phyloP scores from a whole-genome alignment of 2,329 filamentous ascomycete species.

The Pyrenochaeta sp. region DNA sequence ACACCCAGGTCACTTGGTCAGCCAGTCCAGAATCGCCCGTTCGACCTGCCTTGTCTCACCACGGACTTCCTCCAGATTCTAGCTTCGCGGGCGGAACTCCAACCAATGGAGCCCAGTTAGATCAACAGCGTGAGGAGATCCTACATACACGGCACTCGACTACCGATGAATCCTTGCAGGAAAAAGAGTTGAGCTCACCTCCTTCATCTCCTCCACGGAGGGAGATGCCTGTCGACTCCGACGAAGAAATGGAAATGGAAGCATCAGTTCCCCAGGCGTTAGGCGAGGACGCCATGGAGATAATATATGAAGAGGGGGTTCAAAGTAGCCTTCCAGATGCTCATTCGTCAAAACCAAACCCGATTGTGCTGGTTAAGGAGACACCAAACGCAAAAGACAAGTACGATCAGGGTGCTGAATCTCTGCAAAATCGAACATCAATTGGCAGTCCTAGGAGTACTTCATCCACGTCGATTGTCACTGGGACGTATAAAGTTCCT shows the following conservation, averaged over 20 bases:
- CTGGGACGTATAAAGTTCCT: slow-evolving; percentile 32
- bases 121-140: no score
- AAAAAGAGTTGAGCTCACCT: slow-evolving; percentile 10
- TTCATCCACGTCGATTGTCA: slow-evolving; percentile 35
- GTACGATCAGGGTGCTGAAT: slow-evolving; percentile 2
- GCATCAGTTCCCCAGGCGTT: slow-evolving; percentile 35
- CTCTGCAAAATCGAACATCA: slow-evolving; percentile 12
- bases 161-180: slow-evolving; percentile 15
- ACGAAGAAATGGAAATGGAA: slow-evolving; percentile 42
- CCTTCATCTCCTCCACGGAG: slow-evolving; percentile 27
- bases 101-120: neutral
- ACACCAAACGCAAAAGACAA: slow-evolving; percentile 36
- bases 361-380: slow-evolving; percentile 38
- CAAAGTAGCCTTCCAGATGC: neutral
- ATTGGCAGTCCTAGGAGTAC: slow-evolving; percentile 22
- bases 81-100: slow-evolving; percentile 22
- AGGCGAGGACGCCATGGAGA: slow-evolving; percentile 26
- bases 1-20: slow-evolving; percentile 29
- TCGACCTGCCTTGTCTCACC: slow-evolving; percentile 5
- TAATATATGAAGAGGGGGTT: neutral
- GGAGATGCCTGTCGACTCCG: slow-evolving; percentile 15
- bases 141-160: neutral
- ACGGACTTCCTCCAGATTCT: slow-evolving; percentile 40
- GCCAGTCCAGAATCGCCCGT: slow-evolving; percentile 23
- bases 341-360: slow-evolving; percentile 1